Evolutionary conservation across 2,329 filamentous ascomycete genomes (phyloP).

Genomic region (Cytospora schulzeri): DNA sequence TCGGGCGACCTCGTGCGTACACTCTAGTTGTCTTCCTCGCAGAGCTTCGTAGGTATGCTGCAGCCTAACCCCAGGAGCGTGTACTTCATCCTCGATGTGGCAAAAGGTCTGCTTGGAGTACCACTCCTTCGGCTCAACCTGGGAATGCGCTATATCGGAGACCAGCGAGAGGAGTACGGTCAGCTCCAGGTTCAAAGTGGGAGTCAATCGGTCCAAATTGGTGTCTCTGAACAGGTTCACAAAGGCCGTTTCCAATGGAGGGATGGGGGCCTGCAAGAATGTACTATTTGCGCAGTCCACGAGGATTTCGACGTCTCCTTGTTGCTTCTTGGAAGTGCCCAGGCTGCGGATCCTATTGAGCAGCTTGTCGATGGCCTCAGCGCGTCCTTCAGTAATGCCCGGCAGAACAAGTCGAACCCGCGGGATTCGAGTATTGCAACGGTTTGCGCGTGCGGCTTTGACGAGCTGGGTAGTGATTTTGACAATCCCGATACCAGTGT

Average conservation of each 20-base stretch:
- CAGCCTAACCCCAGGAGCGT: conserved; percentile 22
- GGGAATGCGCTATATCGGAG: conserved; percentile 27
- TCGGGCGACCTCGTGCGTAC: conserved; percentile 65
- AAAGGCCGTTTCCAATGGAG: conserved; percentile 21
- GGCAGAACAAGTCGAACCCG: conserved; percentile 26
- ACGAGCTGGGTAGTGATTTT: conserved; percentile 24
- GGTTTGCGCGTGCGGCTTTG: conserved; percentile 25
- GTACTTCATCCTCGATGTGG: conserved; percentile 27
- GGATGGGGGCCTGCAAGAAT: conserved; percentile 20
- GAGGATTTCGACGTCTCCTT: conserved; percentile 23
- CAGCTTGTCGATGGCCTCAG: conserved; percentile 24
- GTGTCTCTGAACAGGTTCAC: conserved; percentile 25
- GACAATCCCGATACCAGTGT: conserved; percentile 21
- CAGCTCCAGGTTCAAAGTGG: conserved; percentile 27
- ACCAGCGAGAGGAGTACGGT: conserved; percentile 28
- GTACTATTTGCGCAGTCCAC: conserved; percentile 25
- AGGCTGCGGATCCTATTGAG: conserved; percentile 18
- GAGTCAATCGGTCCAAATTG: conserved; percentile 25
- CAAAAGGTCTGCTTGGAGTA: conserved; percentile 27
- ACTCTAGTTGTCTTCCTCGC: conserved; percentile 58
- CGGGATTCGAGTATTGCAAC: conserved; percentile 26
- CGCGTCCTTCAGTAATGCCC: conserved; percentile 19
- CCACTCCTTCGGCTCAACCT: conserved; percentile 25
- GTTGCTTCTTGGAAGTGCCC: conserved; percentile 20
- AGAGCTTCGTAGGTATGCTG: conserved; percentile 62